Conservation (phyloP, 129 eudicot species). For the Escallonia rubra region DNA sequence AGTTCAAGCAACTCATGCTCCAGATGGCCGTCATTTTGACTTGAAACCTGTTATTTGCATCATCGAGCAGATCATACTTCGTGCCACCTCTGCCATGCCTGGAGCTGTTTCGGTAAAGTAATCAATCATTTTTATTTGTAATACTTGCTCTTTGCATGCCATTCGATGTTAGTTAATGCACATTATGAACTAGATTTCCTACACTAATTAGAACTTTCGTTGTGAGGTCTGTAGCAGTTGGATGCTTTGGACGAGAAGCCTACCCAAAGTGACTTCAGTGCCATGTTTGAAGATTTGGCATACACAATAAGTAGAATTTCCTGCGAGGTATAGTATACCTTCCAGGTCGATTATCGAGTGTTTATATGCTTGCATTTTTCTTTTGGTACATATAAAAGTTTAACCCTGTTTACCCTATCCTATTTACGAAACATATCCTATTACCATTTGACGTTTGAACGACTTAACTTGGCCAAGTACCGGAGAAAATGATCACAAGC, state of each 20-base stretch:
- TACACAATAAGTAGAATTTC: conserved; percentile 58
- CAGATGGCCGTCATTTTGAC: conserved; percentile 54
- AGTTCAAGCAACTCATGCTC: conserved; percentile 55
- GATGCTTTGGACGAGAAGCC: conserved; percentile 47
- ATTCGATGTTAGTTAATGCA: neutral
- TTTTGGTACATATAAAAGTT: too few relatives aligned
- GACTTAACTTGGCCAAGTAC: too few relatives aligned
- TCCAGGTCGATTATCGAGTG: too few relatives aligned
- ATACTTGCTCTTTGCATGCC: conserved; percentile 11
- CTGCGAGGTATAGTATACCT: too few relatives aligned
- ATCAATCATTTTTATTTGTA: too few relatives aligned
- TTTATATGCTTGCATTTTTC: too few relatives aligned
- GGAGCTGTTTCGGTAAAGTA: neutral
- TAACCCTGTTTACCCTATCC: too few relatives aligned
- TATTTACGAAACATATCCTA: too few relatives aligned
- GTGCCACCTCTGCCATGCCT: conserved; percentile 31
- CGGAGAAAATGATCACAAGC: too few relatives aligned
- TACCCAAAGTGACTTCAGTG: conserved; percentile 39
- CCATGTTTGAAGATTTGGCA: conserved; percentile 58
- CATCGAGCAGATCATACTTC: conserved; percentile 67
- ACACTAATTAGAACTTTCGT: too few relatives aligned
- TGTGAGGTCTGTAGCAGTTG: conserved; percentile 6
- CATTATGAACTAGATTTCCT: too few relatives aligned
- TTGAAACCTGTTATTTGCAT: conserved; percentile 56
- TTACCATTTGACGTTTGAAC: too few relatives aligned